Percentiles rank a stretch among this genome's conserved stretches.
Conservation (phyloP, 78 protist genomes). For the Dictyostelium discoideum region DNA sequence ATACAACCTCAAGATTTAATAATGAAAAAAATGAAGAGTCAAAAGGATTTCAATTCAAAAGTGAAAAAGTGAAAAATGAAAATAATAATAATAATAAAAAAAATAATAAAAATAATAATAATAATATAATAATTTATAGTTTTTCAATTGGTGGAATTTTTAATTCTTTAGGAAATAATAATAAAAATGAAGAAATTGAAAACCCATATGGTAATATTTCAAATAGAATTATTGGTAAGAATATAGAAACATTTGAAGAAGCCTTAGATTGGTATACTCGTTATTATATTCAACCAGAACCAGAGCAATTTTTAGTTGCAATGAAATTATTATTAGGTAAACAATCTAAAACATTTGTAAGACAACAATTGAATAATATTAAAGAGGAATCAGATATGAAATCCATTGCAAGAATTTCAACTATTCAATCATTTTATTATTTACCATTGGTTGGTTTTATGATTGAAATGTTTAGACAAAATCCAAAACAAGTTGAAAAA, state of each 20-base stretch:
- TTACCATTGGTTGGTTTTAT: conserved; percentile 66
- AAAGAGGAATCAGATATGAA: conserved; percentile 20
- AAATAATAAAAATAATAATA: not conserved
- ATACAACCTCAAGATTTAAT: not conserved
- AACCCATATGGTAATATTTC: not conserved
- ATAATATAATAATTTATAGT: not conserved
- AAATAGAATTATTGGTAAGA: not conserved
- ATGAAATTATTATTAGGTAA: conserved; percentile 28
- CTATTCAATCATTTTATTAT: conserved; percentile 50
- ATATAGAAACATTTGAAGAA: conserved; percentile 23
- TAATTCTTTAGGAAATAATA: not conserved
- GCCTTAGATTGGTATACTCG: conserved; percentile 67
- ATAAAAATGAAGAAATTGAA: not conserved
- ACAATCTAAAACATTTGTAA: conserved; percentile 7
- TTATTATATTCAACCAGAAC: conserved; percentile 18
- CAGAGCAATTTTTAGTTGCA: conserved; percentile 30
- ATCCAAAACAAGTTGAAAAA: not conserved
- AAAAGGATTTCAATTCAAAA: not conserved
- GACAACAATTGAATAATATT: not conserved
- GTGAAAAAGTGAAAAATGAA: not conserved
- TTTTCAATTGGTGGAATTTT: conserved; percentile 40
- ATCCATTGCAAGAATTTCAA: conserved; percentile 35
- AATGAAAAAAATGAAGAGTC: not conserved
- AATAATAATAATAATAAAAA: not conserved
- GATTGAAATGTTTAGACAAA: conserved; percentile 25